Evolutionary conservation across 2,329 filamentous ascomycete species (phyloP).

Genomic region (Aspergillus flavus): DNA sequence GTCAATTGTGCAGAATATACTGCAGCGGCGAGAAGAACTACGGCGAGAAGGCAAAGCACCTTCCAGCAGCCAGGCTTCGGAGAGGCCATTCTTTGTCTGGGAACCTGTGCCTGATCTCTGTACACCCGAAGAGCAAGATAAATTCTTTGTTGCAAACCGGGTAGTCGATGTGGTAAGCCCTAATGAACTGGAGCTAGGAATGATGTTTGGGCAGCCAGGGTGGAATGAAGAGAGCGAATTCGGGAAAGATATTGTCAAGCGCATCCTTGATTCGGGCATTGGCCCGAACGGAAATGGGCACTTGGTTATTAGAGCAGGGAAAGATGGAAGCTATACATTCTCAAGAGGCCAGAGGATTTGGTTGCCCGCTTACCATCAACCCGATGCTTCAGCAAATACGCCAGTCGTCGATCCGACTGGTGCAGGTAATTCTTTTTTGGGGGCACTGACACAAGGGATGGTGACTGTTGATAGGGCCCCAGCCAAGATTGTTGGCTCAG

Average conservation of each 20-base stretch:
- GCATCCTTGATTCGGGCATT: slow-evolving; percentile 40
- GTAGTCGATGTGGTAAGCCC: slow-evolving; percentile 68
- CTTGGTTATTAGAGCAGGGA: slow-evolving; percentile 61
- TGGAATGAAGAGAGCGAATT: slow-evolving; percentile 34
- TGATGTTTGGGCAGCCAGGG: slow-evolving; percentile 69
- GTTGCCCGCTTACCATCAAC: slow-evolving; percentile 75
- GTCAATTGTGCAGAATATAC: slow-evolving; percentile 72
- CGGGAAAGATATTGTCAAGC: slow-evolving; percentile 36
- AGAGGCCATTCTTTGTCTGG: slow-evolving; percentile 81
- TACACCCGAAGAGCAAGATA: slow-evolving; percentile 63
- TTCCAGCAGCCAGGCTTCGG: slow-evolving; percentile 37
- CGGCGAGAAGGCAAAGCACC: slow-evolving; percentile 29
- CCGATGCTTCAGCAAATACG: slow-evolving; percentile 31
- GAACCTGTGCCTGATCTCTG: slow-evolving; percentile 93
- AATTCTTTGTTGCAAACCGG: slow-evolving; percentile 55
- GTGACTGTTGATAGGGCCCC: slow-evolving; percentile 45
- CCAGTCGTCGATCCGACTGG: slow-evolving; percentile 87
- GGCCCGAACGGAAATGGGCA: slow-evolving; percentile 40
- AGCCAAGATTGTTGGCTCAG: slow-evolving; percentile 31
- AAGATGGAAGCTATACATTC: slow-evolving; percentile 59
- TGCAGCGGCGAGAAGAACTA: slow-evolving; percentile 51
- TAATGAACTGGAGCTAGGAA: slow-evolving; percentile 86
- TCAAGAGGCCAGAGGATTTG: slow-evolving; percentile 55
- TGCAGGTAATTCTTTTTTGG: slow-evolving; percentile 87
- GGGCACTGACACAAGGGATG: slow-evolving; percentile 60